A percentile compares a stretch with the other conserved stretches of the same genome.
Evolutionary conservation across 192 early-diverging fungal species (phyloP).

Genomic region (Entomortierella parvispora): DNA sequence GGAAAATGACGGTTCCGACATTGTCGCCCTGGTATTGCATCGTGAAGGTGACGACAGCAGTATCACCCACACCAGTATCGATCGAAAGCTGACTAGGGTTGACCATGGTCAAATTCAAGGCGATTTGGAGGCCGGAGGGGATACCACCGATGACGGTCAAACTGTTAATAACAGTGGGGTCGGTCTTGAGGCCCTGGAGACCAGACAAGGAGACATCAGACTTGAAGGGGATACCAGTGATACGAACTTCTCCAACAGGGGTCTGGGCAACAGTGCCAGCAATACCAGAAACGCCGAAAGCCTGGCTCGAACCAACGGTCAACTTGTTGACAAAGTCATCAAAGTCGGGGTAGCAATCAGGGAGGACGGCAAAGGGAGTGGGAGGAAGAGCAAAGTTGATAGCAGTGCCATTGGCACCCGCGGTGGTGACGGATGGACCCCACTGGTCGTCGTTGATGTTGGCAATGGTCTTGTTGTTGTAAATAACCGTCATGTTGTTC

Average conservation of each 20-base stretch:
- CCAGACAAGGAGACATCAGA: constrained; percentile 60
- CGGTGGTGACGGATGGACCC: constrained; percentile 50
- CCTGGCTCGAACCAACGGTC: constrained; percentile 51
- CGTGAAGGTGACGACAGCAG: constrained; percentile 57
- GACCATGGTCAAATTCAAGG: constrained; percentile 53
- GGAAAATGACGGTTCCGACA: constrained; percentile 60
- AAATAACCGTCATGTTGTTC: constrained; percentile 62
- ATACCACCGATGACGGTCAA: constrained; percentile 64
- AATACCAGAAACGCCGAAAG: constrained; percentile 58
- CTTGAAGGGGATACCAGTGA: constrained; percentile 65
- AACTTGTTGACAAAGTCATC: constrained; percentile 62
- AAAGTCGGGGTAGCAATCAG: constrained; percentile 58
- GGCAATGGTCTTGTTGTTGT: constrained; percentile 43
- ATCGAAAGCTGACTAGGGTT: constrained; percentile 62
- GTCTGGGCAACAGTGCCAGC: constrained; percentile 62
- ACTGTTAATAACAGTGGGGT: constrained; percentile 61
- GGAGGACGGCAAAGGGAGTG: constrained; percentile 56
- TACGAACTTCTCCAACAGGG: constrained; percentile 62
- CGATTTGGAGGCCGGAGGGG: constrained; percentile 52
- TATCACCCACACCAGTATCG: constrained; percentile 57
- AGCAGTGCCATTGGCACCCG: constrained; percentile 52
- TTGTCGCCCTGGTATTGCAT: constrained; percentile 55
- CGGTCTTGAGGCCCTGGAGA: constrained; percentile 64
- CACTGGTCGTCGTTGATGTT: constrained; percentile 33
- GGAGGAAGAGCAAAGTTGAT: constrained; percentile 61